Evolutionary conservation across 2,329 filamentous ascomycete species (phyloP), one percentile per base, ranked within the genome.

Genomic region (Colletotrichum higginsianum): DNA sequence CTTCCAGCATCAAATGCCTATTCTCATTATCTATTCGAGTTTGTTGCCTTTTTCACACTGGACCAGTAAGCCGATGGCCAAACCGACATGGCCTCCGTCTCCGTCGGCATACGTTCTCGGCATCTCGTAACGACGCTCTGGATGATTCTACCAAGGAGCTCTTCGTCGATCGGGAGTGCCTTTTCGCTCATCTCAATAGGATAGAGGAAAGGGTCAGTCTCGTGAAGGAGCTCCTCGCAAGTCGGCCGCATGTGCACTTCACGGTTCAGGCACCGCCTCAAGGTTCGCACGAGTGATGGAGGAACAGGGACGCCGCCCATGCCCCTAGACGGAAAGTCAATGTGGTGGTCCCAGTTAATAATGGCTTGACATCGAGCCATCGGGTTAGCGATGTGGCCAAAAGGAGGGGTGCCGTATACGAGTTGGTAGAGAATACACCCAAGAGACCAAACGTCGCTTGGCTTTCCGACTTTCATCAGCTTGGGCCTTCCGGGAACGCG

Each of bases 351-450:
- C 81, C 90, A 93, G 80, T 96, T 94, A 75, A 95, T 93, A 78
- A 97, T 96, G 71, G 94, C 93, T 81, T 94, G 91, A 80, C 97
- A 96, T 26, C 94, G 91, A 47, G 93, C 91, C 84, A 97, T 94
- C 78, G 92, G 94, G 82, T 96, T 96, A 70, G 90, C 86, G 76
- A 99, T 97, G 79, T 98, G 95, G 16, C 92, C 95, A 78, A 99
- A 99, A 0, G 96, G 96, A 4, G 94, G 93, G n/a, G 92, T 88
- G n/a, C 96, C 96, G 79, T 99, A 99, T 0, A 96, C 94, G 93
- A 99, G 97, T 80, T 98, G 96, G 83, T 97, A 99, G 16, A 99
- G 86, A 73, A 99, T 98, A 79, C 96, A 99, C 21, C 96, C 96
- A 16, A 99, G 84, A 80, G 93, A 96, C 96, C 96, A 99, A 21